Conservation (phyloP, 345 rosid genomes). For the Eucalyptus sp. region DNA sequence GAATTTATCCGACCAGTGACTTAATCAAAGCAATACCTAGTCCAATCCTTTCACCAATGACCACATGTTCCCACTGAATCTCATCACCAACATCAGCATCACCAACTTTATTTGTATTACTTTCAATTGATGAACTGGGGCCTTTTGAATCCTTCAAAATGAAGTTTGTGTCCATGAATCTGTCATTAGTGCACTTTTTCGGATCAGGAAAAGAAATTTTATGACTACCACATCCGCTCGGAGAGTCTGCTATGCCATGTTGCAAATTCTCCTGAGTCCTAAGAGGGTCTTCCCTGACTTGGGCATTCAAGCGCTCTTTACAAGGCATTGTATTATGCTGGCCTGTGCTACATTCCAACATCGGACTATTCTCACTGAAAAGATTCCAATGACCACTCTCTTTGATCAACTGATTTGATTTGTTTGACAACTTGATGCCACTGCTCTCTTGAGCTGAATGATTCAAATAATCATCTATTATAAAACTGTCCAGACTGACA, state of each 20-base stretch:
- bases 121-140: slow-evolving; percentile 46
- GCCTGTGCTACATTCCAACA: too few species aligned
- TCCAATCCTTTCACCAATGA: slow-evolving; percentile 92
- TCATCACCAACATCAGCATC: slow-evolving; percentile 92
- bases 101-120: slow-evolving; percentile 36
- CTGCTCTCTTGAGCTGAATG: slow-evolving; percentile 22
- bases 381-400: too few species aligned
- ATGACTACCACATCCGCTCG: too few species aligned
- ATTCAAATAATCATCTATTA: slow-evolving; percentile 19
- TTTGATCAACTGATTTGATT: not conserved
- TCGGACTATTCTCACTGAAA: too few species aligned
- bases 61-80: slow-evolving; percentile 95
- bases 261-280: too few species aligned
- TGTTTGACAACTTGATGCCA: slow-evolving; percentile 15
- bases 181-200: too few species aligned
- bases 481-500: not conserved
- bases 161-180: not conserved
- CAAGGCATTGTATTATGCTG: too few species aligned
- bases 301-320: too few species aligned
- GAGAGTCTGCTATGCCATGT: too few species aligned
- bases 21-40: slow-evolving; percentile 39
- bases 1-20: not conserved
- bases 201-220: too few species aligned
- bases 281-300: too few species aligned
- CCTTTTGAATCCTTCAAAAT: slow-evolving; percentile 56